Percentiles rank a stretch among this genome's conserved stretches.
Evolutionary conservation across 306 rosid species (phyloP).

Genomic region (Phaseolus lunatus): DNA sequence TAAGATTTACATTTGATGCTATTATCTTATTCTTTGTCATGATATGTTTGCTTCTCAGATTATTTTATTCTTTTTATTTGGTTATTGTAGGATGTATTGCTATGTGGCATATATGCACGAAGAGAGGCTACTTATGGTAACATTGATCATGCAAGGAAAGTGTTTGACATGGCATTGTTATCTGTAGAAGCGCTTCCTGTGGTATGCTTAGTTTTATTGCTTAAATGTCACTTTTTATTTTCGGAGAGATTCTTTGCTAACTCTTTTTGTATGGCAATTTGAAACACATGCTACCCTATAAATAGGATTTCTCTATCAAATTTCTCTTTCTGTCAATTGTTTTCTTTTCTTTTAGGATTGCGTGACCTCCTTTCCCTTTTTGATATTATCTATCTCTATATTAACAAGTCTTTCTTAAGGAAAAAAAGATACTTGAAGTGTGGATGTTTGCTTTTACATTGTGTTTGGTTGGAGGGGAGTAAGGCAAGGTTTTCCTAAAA

Average conservation of each 20-base stretch:
- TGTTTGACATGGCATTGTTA: slow-evolving; percentile 93
- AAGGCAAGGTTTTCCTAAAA: neutral
- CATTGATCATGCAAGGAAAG: slow-evolving; percentile 84
- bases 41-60: slow-evolving; percentile 14
- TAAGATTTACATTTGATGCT: slow-evolving; percentile 27
- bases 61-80: slow-evolving; percentile 24
- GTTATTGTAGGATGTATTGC: slow-evolving; percentile 72
- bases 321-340: neutral
- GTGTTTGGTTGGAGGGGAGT: neutral
- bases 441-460: neutral
- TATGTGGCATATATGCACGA: slow-evolving; percentile 92
- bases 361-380: neutral
- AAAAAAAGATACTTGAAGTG: neutral
- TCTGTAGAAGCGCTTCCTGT: slow-evolving; percentile 78
- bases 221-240: neutral
- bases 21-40: slow-evolving; percentile 25
- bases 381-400: neutral
- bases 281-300: neutral
- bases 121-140: slow-evolving; percentile 91
- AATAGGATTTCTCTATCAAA: neutral
- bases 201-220: slow-evolving; percentile 58
- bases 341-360: neutral
- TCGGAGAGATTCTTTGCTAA: neutral
- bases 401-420: neutral
- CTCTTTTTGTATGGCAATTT: neutral